Conservation (phyloP, 495 filamentous ascomycete species). For the Geopyxis carbonaria region DNA sequence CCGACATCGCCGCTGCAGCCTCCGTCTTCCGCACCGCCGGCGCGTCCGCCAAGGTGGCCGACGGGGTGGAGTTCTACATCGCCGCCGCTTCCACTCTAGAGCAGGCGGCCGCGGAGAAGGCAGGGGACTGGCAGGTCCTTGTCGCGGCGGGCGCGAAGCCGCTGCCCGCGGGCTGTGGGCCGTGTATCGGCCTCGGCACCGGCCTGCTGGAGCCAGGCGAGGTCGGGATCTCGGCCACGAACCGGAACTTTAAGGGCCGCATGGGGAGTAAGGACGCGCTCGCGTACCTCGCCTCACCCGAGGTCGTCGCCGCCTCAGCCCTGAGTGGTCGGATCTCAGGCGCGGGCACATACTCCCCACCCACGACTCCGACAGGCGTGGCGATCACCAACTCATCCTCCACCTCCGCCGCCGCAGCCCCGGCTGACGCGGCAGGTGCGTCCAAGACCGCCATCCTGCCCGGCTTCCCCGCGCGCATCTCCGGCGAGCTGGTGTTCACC, state of each 20-base stretch:
- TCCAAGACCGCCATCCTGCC: slow-evolving; percentile 44
- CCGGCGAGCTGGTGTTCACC: slow-evolving; percentile 53
- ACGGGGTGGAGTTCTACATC: slow-evolving; percentile 75
- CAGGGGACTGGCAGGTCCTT: slow-evolving; percentile 76
- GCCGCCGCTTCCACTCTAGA: slow-evolving; percentile 72
- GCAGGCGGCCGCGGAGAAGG: slow-evolving; percentile 59
- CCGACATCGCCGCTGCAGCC: slow-evolving; percentile 69
- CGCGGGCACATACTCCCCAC: slow-evolving; percentile 52
- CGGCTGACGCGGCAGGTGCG: slow-evolving; percentile 22
- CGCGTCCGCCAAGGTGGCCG: slow-evolving; percentile 53
- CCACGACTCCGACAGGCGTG: slow-evolving; percentile 11
- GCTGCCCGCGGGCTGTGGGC: slow-evolving; percentile 66
- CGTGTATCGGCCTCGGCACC: slow-evolving; percentile 78
- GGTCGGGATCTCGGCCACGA: slow-evolving; percentile 74
- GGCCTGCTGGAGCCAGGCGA: slow-evolving; percentile 73
- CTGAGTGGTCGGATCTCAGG: slow-evolving; percentile 59
- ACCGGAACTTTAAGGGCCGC: slow-evolving; percentile 86
- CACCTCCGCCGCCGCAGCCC: slow-evolving; percentile 7
- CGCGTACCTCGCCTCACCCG: slow-evolving; percentile 78
- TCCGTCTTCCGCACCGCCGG: slow-evolving; percentile 56
- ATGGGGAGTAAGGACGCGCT: slow-evolving; percentile 74
- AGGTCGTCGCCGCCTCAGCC: slow-evolving; percentile 82
- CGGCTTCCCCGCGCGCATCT: slow-evolving; percentile 49
- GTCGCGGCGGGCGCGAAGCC: slow-evolving; percentile 61
- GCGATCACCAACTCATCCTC: slow-evolving; percentile 3